phyloP scores from a whole-genome alignment of 371 early-diverging fungal species.

The Sporodiniella umbellata region DNA sequence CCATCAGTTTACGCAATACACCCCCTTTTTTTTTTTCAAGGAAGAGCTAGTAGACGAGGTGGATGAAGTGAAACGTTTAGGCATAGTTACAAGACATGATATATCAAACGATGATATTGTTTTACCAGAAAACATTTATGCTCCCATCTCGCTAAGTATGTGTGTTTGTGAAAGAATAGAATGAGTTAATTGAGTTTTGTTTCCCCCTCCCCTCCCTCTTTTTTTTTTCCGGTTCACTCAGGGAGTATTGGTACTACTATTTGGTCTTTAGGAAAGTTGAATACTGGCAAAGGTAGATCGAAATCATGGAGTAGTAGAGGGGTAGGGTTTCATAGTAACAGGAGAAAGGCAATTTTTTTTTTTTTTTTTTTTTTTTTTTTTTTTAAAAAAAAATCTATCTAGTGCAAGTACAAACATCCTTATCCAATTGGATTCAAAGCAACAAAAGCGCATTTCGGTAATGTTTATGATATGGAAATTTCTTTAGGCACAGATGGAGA shows the following conservation, averaged over 20 bases:
- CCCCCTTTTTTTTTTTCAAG: too few species aligned
- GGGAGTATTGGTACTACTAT: conserved; percentile 43
- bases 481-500: conserved; percentile 28
- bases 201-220: not conserved
- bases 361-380: not conserved
- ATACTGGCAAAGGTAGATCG: conserved; percentile 30
- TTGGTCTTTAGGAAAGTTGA: conserved; percentile 33
- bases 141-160: conserved; percentile 36
- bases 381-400: too few species aligned
- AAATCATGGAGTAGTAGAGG: conserved; percentile 46
- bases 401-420: conserved; percentile 57
- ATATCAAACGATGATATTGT: conserved; percentile 2
- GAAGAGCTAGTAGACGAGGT: conserved; percentile 28
- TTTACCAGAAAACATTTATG: conserved; percentile 12
- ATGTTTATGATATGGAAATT: conserved; percentile 54
- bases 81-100: conserved; percentile 16
- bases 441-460: conserved; percentile 52
- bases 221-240: conserved; percentile 3
- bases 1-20: too few species aligned
- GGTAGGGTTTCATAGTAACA: conserved; percentile 15
- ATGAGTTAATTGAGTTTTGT: too few species aligned
- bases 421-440: conserved; percentile 57
- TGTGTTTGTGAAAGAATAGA: too few species aligned
- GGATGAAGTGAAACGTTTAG: conserved; percentile 16
- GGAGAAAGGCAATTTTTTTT: not conserved